phyloP scores from a whole-genome alignment of 1,284 basidiomycete species.

The Cutaneotrichosporon spelunceum region DNA sequence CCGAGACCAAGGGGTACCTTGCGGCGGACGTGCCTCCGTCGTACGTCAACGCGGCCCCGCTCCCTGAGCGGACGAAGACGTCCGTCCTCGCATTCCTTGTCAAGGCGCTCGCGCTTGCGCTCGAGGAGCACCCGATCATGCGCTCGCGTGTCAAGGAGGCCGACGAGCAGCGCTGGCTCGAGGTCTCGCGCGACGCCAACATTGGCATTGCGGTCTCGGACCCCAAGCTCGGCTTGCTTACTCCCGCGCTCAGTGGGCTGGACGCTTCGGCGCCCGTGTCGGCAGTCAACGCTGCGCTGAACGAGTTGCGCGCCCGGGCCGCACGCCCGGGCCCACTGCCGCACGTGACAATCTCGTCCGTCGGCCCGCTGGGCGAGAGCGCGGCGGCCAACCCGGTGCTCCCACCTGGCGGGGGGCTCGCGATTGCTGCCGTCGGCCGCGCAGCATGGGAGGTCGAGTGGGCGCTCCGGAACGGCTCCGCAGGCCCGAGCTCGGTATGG shows the following conservation, averaged over 20 bases:
- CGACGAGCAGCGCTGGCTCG: slow-evolving; percentile 34
- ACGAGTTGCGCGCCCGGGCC: slow-evolving; percentile 58
- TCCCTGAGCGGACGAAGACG: slow-evolving; percentile 47
- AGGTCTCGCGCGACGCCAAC: slow-evolving; percentile 37
- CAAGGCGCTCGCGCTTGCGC: slow-evolving; percentile 75
- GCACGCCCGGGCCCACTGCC: slow-evolving; percentile 63
- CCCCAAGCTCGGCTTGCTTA: slow-evolving; percentile 73
- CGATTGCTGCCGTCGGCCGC: slow-evolving; percentile 82
- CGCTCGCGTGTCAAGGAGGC: slow-evolving; percentile 32
- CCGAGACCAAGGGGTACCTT: slow-evolving; percentile 41
- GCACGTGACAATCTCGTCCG: slow-evolving; percentile 81
- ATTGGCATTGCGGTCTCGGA: slow-evolving; percentile 55
- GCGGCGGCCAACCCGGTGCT: slow-evolving; percentile 72
- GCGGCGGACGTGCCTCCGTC: slow-evolving; percentile 57
- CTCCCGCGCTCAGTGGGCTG: slow-evolving; percentile 70
- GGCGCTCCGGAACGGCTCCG: slow-evolving; percentile 19
- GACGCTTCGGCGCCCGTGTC: slow-evolving; percentile 65
- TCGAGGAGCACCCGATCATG: slow-evolving; percentile 60
- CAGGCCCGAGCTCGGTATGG: slow-evolving; percentile 57
- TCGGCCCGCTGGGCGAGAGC: slow-evolving; percentile 73
- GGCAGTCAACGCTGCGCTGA: slow-evolving; percentile 55
- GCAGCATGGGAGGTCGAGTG: slow-evolving; percentile 63
- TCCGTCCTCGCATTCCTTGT: slow-evolving; percentile 82
- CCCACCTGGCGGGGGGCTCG: slow-evolving; percentile 82
- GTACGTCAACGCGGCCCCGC: slow-evolving; percentile 49